Conservation (phyloP, 2,329 filamentous ascomycete species). For the Cercospora nicotianae region DNA sequence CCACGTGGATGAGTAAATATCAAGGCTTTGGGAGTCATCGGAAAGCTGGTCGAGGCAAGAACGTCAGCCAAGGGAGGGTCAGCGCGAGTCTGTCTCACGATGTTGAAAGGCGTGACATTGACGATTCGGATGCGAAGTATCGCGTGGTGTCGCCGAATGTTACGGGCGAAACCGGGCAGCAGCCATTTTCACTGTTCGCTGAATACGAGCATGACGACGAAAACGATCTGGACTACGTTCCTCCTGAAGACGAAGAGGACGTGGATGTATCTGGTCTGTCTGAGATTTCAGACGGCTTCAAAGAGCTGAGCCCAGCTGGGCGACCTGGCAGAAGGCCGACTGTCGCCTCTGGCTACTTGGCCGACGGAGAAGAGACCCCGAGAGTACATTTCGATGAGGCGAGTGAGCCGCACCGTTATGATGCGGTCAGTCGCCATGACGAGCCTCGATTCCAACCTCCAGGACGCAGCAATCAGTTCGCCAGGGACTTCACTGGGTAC, state of each 20-base stretch:
- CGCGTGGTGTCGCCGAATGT: background rate
- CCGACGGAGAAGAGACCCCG: background rate
- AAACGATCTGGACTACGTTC: background rate
- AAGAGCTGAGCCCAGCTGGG: background rate
- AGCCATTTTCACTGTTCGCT: background rate
- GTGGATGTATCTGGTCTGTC: background rate
- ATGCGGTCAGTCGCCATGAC: background rate
- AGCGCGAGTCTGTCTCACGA: background rate
- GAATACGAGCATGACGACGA: background rate
- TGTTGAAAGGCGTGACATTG: background rate
- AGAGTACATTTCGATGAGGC: constrained; percentile 5
- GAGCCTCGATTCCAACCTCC: background rate
- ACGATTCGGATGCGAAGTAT: background rate
- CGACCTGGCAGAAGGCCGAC: background rate
- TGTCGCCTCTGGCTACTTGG: background rate
- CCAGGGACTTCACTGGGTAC: background rate
- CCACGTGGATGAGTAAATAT: background rate
- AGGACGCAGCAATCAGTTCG: background rate
- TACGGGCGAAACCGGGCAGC: background rate
- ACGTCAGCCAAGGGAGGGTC: background rate
- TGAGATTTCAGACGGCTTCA: background rate
- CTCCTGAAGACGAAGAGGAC: background rate
- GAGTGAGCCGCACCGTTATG: background rate
- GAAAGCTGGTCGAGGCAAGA: background rate
- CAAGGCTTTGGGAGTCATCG: background rate